Base-by-base conservation (phyloP, 2,329 filamentous ascomycete species). In the Raffaelea albimanens region DNA sequence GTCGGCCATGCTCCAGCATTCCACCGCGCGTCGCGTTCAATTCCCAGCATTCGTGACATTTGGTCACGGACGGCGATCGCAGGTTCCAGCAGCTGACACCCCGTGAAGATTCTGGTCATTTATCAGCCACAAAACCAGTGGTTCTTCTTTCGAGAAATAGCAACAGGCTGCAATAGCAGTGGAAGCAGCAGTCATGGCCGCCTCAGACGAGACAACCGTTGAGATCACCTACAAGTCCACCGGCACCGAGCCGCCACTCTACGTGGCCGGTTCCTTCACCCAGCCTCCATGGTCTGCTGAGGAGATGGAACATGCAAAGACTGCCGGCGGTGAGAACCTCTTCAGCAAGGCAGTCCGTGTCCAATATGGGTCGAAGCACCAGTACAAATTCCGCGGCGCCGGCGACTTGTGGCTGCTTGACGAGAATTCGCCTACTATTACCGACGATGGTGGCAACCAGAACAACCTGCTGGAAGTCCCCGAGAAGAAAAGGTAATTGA, bases 371-470 rank as follows among this genome's bases (percentile, higher is more conserved):
- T 72, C 76, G 42, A 73, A 78, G 49, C 78, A 87, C 54, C 80
- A 85, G 57, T 90, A 88, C 72, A 89, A 87, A 63, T 84, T 89
- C 55, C 75, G 82, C 25, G 83, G 83, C 10, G 61, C 71, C 19
- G 78, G 77, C 43, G 75, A 85, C 53, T 85, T 80, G 78, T 87
- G 83, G 83, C 69, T 80, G 21, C 62, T 86, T 41, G 78, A 88
- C 55, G 79, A 86, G 49, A 68, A 67, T 40, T 69, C 72, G 46
- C 74, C 78, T 14, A 79, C 71, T 47, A 71, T 82, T 85, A 68
- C 54, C 45, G 73, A 76, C 52, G 59, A 59, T 7, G 55, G 58
- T 21, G 73, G 73, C 10, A 75, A 75, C 48, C 57, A 62, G 48
- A 77, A 77, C 59, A 75, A 74, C 51, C 49, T 72, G 19, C 48